Evolutionary conservation across 768 basidiomycete genomes (phyloP), one percentile per base, ranked within the genome.

Genomic region (Hypholoma fasciculare): DNA sequence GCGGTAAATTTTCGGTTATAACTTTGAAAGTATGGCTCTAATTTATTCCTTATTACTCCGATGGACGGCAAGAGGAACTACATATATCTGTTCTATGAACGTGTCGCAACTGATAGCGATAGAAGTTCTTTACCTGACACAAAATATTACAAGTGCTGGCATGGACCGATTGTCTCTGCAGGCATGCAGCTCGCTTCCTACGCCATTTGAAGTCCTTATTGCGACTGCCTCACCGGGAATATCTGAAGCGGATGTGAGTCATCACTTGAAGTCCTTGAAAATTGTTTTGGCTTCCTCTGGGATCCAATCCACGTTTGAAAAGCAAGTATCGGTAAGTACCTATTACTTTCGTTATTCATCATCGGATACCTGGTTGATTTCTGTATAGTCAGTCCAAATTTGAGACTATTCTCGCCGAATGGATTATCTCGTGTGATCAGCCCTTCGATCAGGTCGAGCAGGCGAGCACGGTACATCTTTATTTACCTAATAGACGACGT

Each of bases 71-170:
- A 60, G 42, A 50, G 27, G 19, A 60, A 60, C 42, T 27, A 39
- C 7, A 56, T 60, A n/a, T 60, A 60, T 36, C 34, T 50, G 9
- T 60, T 60, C 43, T 60, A 43, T 19, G 49, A 60, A 48, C n/a
- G n/a, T 5, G 49, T 56, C 26, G 16, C 38, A 11, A 16, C 37
- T 8, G 55, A 60, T 23, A 20, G 11, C 30, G 42, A 60, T 44
- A 54, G 59, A 4, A 44, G 23, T 20, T 19, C 26, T n/a, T 3
- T 20, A 14, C 20, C 23, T 37, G 63, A 62, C 23, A 26, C 48
- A 27, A 62, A 55, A 34, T 62, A 70, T 50, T 70, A 66, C 53
- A 57, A 62, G 42, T 71, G 66, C 52, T 55, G 20, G 19, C 66
- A 67, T 34, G 69, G 69, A 4, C 56, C 59, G 12, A 54, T 13